Evolutionary conservation across 106 monocot species (phyloP).

Genomic region (Allium sativum): DNA sequence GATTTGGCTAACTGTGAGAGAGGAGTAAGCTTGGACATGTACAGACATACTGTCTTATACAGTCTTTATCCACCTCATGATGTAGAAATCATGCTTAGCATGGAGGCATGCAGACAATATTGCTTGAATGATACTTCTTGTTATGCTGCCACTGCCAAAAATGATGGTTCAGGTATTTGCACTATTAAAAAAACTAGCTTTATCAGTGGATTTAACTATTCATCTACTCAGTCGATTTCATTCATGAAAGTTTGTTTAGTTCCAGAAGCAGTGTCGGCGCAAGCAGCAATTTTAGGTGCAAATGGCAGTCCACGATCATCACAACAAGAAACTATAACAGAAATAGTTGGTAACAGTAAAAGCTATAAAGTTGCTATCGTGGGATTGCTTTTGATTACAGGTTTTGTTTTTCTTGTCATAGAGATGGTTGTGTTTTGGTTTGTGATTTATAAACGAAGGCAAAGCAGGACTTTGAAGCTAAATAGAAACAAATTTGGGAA

Average conservation of each 20-base stretch:
- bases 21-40: constrained; percentile 10
- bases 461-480: neutral
- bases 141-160: constrained; percentile 23
- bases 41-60: constrained; percentile 22
- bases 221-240: constrained; percentile 20
- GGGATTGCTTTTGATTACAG: constrained; percentile 24
- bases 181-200: constrained; percentile 27
- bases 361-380: constrained; percentile 17
- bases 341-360: constrained; percentile 3
- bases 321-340: neutral
- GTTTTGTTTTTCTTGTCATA: constrained; percentile 19
- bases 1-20: constrained; percentile 26
- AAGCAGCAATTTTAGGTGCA: constrained; percentile 12
- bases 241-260: constrained; percentile 38
- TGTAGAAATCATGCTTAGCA: constrained; percentile 18
- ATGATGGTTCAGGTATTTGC: constrained; percentile 36
- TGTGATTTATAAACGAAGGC: constrained; percentile 22
- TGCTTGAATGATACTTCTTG: constrained; percentile 35
- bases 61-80: constrained; percentile 48
- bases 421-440: constrained; percentile 29
- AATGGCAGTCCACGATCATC: neutral
- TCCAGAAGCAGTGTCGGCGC: constrained; percentile 28
- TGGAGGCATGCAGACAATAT: constrained; percentile 17
- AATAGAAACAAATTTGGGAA: constrained; percentile 12
- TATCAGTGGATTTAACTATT: constrained; percentile 28